Percentiles rank a stretch among this genome's conserved stretches.
These are phyloP conservation scores for Trichosporon sp. DNA, from an alignment of 1,284 basidiomycete genomes.

Conservation along the genomic window DNA sequence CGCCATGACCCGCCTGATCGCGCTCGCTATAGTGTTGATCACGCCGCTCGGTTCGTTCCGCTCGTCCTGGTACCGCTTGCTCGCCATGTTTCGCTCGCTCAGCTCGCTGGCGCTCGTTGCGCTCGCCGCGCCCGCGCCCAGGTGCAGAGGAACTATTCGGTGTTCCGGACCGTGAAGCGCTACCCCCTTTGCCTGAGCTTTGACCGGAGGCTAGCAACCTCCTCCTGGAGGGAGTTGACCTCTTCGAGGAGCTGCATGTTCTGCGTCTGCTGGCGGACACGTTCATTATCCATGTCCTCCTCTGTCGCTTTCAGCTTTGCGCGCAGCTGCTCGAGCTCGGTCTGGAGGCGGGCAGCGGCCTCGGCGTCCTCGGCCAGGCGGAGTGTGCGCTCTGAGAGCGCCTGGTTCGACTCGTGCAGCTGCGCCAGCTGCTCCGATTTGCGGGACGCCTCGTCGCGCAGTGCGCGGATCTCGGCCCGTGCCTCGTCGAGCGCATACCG, in stretches of 20 bases:
- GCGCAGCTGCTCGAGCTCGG: constrained; percentile 27
- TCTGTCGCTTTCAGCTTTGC: constrained; percentile 26
- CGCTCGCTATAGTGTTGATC: too few relatives aligned
- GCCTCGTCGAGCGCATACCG: constrained; percentile 3
- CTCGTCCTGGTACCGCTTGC: too few relatives aligned
- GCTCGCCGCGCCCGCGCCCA: neutral
- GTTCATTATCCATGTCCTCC: constrained; percentile 41
- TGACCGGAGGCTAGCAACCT: constrained; percentile 39
- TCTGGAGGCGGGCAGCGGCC: constrained; percentile 13
- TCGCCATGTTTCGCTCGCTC: neutral
- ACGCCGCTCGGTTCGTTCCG: too few relatives aligned
- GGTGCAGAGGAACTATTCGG: neutral
- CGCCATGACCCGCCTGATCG: too few relatives aligned
- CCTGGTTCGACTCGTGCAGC: constrained; percentile 68
- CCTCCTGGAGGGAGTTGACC: constrained; percentile 47
- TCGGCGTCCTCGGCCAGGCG: constrained; percentile 69
- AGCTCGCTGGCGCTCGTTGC: neutral
- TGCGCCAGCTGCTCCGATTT: constrained; percentile 64
- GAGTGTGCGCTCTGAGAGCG: constrained; percentile 64
- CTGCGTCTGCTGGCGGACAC: constrained; percentile 38
- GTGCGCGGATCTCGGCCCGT: neutral
- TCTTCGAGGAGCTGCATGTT: constrained; percentile 47
- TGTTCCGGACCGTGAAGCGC: neutral
- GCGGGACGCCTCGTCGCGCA: constrained; percentile 55
- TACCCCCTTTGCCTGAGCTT: constrained; percentile 26